Base-by-base conservation (phyloP, 257 asterid species). In the Solanum sejunctum region DNA sequence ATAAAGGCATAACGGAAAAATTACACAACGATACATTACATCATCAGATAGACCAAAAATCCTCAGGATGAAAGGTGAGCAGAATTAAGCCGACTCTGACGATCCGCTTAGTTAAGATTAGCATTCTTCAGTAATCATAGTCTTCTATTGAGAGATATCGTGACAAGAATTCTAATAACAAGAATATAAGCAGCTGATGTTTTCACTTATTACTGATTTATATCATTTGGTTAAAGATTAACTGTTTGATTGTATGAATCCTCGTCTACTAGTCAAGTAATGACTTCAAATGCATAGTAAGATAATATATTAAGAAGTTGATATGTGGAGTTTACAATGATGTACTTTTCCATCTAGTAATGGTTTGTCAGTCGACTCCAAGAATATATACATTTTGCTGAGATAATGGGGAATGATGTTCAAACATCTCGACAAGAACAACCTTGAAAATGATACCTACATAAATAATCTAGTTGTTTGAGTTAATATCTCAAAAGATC, bases 361-460 rank as follows among this genome's bases (percentile, higher is more conserved):
- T 26, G 28, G 28, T 1, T 26, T 26, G 28, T 26, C 28, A 26
- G 28, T 26, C 28, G 28, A 26, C 28, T 26, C 28, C 51, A 82
- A 87, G 82, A 95, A 36, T 36, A 36, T 36, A 91, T 86, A 71
- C 84, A 61, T 85, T 93, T 91, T 60, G 94, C 99, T 60, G 95
- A 91, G 89, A 94, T 94, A 94, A 91, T 93, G 99, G 86, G 93
- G 16, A 97, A 95, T 86, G 98, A 94, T 90, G 93, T 90, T 88
- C 92, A 54, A 5, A 54, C 7, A 54, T 20, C 6, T 54, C 58
- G 16, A 15, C 20, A 18, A 17, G 16, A 54, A 7, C n/a, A 54
- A 2, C 58, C 16, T 17, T 6, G 12, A 15, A 5, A 15, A 5
- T 51, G 16, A n/a, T 11, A 51, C 55, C 12, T 12, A 13, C 12